A percentile compares a stretch with the other conserved stretches of the same genome.
These are phyloP conservation scores for Yamadazyma philogaea DNA, from an alignment of 805 yeast species.

Conservation along the genomic window DNA sequence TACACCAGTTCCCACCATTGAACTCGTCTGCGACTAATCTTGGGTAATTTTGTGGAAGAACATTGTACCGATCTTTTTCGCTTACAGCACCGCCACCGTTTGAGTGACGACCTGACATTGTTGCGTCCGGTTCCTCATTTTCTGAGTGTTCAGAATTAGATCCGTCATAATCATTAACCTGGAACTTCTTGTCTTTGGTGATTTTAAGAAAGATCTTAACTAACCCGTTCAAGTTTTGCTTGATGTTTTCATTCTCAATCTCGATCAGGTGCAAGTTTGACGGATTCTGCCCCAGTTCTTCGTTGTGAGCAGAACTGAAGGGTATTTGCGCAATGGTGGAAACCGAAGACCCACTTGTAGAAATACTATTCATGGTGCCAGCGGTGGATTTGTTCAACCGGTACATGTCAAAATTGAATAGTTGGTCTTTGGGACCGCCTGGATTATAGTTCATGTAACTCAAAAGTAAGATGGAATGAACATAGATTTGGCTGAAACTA, in stretches of 20 bases:
- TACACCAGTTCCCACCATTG: conserved; percentile 78
- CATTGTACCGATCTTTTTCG: conserved; percentile 33
- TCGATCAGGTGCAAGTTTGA: conserved; percentile 30
- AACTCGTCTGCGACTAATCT: conserved; percentile 63
- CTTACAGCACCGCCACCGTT: not conserved
- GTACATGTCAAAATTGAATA: conserved; percentile 30
- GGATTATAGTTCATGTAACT: conserved; percentile 35
- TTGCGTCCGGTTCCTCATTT: conserved; percentile 7
- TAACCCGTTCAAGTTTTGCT: conserved; percentile 28
- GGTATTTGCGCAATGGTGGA: conserved; percentile 19
- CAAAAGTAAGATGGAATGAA: conserved; percentile 62
- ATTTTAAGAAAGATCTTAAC: conserved; percentile 29
- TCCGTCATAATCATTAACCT: conserved; percentile 34
- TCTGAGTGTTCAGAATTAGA: conserved; percentile 30
- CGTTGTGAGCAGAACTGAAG: conserved; percentile 7
- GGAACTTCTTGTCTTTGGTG: conserved; percentile 32
- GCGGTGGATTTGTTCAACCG: conserved; percentile 23
- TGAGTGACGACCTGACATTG: not conserved
- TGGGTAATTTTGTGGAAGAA: conserved; percentile 66
- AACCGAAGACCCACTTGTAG: conserved; percentile 17
- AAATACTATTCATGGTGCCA: conserved; percentile 9
- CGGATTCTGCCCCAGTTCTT: conserved; percentile 14
- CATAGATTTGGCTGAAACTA: conserved; percentile 59
- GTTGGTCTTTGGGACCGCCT: conserved; percentile 21
- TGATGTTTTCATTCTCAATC: conserved; percentile 35